Base-by-base conservation (phyloP, 495 filamentous ascomycete genomes). In the Daldinia caldariorum region DNA sequence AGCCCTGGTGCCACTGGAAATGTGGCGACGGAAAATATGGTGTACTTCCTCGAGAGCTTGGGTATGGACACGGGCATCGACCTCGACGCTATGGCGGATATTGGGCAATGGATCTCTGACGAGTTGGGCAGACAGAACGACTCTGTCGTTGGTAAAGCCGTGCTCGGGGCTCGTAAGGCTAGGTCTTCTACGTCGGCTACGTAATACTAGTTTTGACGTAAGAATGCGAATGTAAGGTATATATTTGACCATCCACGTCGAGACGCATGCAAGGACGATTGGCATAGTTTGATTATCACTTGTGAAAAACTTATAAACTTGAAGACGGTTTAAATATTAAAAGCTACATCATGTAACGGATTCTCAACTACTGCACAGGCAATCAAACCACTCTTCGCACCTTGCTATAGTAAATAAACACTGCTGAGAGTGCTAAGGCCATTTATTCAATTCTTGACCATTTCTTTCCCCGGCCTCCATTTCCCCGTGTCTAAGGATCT, bases 1-100 rank as follows among this genome's bases (percentile, higher is more conserved):
- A 92, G 90, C 58, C 94, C 94, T 54, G 95, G 95, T 0, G 95
- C 95, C 12, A 97, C 95, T 13, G 95, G 95, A 0, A 99, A 99
- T 79, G 91, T 98, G 49, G 88, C 92, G 10, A 97, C 94, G 1
- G 95, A 99, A 77, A 94, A 99, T 77, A 81, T 98, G 76, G 86
- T 97, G 3, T 93, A 97, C 79, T 95, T 92, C 20, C 74, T 97
- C 66, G 91, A 98, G 73, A 91, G 90, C 62, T 78, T 97, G 45
- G 95, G 95, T 0, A 90, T 92, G 85, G 87, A 91, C 53, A 97
- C 94, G 0, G 95, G 95, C 0, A 86, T 99, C 8, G 89, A 95
- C 79, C 78, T 99, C 51, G 92, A 94, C 74, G 86, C 89, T 61
- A 85, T 97, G 79, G 87, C 89, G 3, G 86, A 90, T 66, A 89